Percentiles rank a stretch among this genome's conserved stretches.
Conservation (phyloP, 331 rosid species). For the Pyracantha coccinea region DNA sequence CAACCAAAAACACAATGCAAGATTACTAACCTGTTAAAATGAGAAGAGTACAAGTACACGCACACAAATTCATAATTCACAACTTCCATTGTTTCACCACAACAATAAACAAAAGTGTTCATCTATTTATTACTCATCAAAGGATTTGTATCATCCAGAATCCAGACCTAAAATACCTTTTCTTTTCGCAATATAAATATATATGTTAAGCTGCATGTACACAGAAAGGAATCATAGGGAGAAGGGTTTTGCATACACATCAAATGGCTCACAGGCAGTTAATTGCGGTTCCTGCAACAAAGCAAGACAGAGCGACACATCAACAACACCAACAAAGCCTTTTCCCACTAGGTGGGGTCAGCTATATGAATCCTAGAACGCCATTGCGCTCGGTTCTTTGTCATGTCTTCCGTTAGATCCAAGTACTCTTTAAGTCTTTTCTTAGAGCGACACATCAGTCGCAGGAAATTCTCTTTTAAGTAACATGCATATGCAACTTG, state of each 20-base stretch:
- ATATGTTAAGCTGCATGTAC: neutral
- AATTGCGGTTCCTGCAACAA: constrained; percentile 87
- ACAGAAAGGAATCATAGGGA: constrained; percentile 31
- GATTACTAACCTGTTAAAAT: neutral
- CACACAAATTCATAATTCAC: neutral
- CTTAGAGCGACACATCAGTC: neutral
- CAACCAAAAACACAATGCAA: neutral
- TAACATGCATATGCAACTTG: neutral
- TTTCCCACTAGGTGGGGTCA: neutral
- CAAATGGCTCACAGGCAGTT: constrained; percentile 68
- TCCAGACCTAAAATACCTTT: neutral
- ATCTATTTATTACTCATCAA: neutral
- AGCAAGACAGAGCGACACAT: constrained; percentile 5
- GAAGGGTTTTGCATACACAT: constrained; percentile 73
- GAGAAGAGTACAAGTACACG: neutral
- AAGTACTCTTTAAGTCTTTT: too few relatives aligned
- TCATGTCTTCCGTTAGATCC: too few relatives aligned
- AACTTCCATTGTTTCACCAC: neutral
- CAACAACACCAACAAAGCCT: too few relatives aligned
- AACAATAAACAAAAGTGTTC: neutral
- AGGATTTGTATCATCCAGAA: neutral
- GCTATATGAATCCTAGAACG: too few relatives aligned
- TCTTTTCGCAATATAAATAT: neutral
- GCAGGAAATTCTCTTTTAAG: neutral
- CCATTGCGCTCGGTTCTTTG: too few relatives aligned